phyloP scores from a whole-genome alignment of 139 green algal genomes.

The Pycnococcus provasolii region DNA sequence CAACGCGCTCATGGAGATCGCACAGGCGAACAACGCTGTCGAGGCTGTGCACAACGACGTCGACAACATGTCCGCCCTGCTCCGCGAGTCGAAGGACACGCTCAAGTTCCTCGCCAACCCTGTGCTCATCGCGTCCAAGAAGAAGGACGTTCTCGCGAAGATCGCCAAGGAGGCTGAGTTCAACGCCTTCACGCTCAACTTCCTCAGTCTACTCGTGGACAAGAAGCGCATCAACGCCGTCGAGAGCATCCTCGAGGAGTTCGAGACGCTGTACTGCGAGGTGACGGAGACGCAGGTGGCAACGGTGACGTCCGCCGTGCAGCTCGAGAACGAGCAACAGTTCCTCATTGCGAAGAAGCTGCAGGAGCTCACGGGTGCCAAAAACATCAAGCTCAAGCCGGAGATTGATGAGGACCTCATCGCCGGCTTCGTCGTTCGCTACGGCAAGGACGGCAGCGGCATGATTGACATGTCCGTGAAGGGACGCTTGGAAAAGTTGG shows the following conservation, averaged over 20 bases:
- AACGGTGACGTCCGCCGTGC: slow-evolving; percentile 76
- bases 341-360: slow-evolving; percentile 99
- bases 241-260: slow-evolving; percentile 73
- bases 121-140: slow-evolving; percentile 62
- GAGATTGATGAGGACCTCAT: slow-evolving; percentile 85
- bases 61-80: slow-evolving; percentile 41
- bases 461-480: slow-evolving; percentile 94
- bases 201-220: slow-evolving; percentile 88
- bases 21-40: slow-evolving; percentile 64
- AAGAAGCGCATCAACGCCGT: slow-evolving; percentile 67
- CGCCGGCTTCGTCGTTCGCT: slow-evolving; percentile 91
- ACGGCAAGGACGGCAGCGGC: slow-evolving; percentile 60
- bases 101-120: slow-evolving; percentile 77
- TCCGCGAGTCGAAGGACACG: slow-evolving; percentile 47
- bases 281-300: slow-evolving; percentile 95
- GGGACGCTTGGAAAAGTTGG: slow-evolving; percentile 74
- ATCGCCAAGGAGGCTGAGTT: slow-evolving; percentile 71
- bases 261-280: slow-evolving; percentile 88
- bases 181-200: slow-evolving; percentile 80
- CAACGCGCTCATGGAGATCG: slow-evolving; percentile 84
- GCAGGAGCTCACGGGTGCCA: slow-evolving; percentile 88
- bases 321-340: slow-evolving; percentile 98
- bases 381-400: slow-evolving; percentile 99
- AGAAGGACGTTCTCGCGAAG: slow-evolving; percentile 73
- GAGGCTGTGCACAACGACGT: slow-evolving; percentile 77